Conservation (phyloP, 177 flowering plant genomes). For the Tripterygium wilfordii region DNA sequence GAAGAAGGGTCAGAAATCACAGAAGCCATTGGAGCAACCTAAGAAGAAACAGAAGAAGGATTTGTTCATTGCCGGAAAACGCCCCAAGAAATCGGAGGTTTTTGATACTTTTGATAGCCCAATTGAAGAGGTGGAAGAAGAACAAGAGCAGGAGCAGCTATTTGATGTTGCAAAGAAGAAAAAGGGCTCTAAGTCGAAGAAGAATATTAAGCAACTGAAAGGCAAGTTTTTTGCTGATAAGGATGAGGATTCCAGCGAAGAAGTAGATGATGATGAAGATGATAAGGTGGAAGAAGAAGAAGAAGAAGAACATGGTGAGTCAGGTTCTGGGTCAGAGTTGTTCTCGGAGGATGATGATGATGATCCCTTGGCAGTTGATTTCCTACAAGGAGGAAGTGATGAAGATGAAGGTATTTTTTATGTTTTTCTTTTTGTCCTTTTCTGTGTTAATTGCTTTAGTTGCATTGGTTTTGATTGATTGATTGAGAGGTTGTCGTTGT, state of each 20-base stretch:
- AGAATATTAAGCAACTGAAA: too few species aligned
- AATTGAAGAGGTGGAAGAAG: constrained; percentile 26
- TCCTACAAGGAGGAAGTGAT: constrained; percentile 60
- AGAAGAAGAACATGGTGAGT: constrained; percentile 20
- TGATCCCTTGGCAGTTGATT: constrained; percentile 56
- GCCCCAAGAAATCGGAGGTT: constrained; percentile 17
- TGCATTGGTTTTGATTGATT: too few species aligned
- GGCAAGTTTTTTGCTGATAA: too few species aligned
- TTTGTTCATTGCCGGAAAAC: constrained; percentile 15
- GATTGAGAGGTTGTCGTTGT: too few species aligned
- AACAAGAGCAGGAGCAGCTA: too few species aligned
- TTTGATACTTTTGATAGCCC: constrained; percentile 28
- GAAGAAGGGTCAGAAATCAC: constrained; percentile 25
- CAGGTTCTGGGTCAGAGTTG: constrained; percentile 30
- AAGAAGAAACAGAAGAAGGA: constrained; percentile 45
- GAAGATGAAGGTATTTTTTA: constrained; percentile 35
- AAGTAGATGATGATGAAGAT: not conserved
- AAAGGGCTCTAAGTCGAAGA: not conserved
- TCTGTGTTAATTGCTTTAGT: not conserved
- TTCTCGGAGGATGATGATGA: constrained; percentile 41
- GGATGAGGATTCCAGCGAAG: not conserved
- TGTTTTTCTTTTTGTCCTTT: not conserved
- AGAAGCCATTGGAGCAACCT: constrained; percentile 22
- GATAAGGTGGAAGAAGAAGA: constrained; percentile 14
- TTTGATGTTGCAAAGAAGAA: too few species aligned